phyloP scores from a whole-genome alignment of 768 basidiomycete genomes.

The Hirschioporus abietinus region DNA sequence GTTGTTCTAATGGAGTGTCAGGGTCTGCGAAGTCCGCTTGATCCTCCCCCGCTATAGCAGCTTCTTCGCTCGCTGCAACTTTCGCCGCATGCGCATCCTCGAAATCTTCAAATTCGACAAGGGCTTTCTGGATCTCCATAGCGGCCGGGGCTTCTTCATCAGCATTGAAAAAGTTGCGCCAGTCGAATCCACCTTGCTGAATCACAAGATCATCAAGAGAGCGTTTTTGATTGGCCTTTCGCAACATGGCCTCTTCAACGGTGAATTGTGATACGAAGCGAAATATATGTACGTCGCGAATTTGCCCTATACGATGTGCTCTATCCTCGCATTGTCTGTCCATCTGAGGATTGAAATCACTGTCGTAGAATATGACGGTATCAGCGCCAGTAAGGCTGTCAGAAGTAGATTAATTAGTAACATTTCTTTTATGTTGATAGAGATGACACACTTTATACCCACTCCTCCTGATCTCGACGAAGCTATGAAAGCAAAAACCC shows the following conservation, averaged over 20 bases:
- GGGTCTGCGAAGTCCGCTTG: slow-evolving; percentile 73
- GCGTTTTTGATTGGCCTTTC: slow-evolving; percentile 97
- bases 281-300: slow-evolving; percentile 94
- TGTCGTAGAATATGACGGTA: slow-evolving; percentile 96
- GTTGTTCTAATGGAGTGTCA: slow-evolving; percentile 17
- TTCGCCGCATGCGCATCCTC: slow-evolving; percentile 83
- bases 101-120: slow-evolving; percentile 82
- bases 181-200: slow-evolving; percentile 91
- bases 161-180: slow-evolving; percentile 44
- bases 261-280: slow-evolving; percentile 87
- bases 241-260: slow-evolving; percentile 94
- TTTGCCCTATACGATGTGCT: slow-evolving; percentile 97
- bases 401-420: slow-evolving; percentile 19
- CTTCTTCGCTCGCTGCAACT: slow-evolving; percentile 69
- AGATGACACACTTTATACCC: slow-evolving; percentile 77
- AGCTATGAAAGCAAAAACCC: slow-evolving; percentile 86
- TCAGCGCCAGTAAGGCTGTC: slow-evolving; percentile 78
- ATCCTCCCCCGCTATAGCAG: slow-evolving; percentile 69
- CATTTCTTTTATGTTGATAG: slow-evolving; percentile 12
- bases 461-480: slow-evolving; percentile 79
- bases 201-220: slow-evolving; percentile 88
- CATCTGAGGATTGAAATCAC: slow-evolving; percentile 97
- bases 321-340: slow-evolving; percentile 97
- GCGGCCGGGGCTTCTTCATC: slow-evolving; percentile 45
- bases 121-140: slow-evolving; percentile 50